A percentile compares a stretch with the other conserved stretches of the same genome.
Conservation (phyloP, 495 filamentous ascomycete species). For the Trichocladium uniseriatum region DNA sequence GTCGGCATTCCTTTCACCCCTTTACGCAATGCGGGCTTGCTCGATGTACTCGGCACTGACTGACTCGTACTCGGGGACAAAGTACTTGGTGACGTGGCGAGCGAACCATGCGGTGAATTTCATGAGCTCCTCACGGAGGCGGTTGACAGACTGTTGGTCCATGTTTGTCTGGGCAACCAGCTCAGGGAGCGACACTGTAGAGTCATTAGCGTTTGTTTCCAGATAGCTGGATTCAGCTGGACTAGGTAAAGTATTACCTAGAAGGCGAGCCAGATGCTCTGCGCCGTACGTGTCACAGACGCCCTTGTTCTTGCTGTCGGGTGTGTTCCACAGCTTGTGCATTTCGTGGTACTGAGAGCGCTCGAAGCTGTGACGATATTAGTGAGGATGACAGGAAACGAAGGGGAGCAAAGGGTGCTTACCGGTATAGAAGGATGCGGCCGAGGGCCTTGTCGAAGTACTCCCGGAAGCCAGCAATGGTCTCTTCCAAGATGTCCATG, state of each 20-base stretch:
- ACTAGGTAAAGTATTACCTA: slow-evolving; percentile 56
- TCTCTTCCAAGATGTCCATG: slow-evolving; percentile 78
- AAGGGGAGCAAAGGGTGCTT: slow-evolving; percentile 7
- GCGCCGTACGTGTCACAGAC: slow-evolving; percentile 79
- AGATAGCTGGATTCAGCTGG: background rate
- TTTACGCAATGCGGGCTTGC: slow-evolving; percentile 30
- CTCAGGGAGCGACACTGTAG: slow-evolving; percentile 77
- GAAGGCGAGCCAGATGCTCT: slow-evolving; percentile 79
- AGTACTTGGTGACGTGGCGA: slow-evolving; percentile 63
- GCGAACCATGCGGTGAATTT: slow-evolving; percentile 75
- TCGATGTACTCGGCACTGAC: slow-evolving; percentile 43
- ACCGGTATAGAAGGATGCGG: slow-evolving; percentile 78
- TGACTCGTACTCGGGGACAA: slow-evolving; percentile 66
- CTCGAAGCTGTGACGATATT: slow-evolving; percentile 52
- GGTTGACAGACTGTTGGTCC: slow-evolving; percentile 79
- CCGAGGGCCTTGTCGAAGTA: slow-evolving; percentile 88
- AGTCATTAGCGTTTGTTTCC: slow-evolving; percentile 10
- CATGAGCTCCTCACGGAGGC: slow-evolving; percentile 75
- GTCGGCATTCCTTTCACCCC: no score
- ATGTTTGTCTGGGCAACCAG: slow-evolving; percentile 95
- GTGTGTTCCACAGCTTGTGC: slow-evolving; percentile 50
- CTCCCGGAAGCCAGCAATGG: slow-evolving; percentile 70
- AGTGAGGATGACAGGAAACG: background rate
- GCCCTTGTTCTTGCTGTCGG: slow-evolving; percentile 52
- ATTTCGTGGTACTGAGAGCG: slow-evolving; percentile 72